Conservation (phyloP, 495 filamentous ascomycete genomes). For the Elasticomyces elasticus region DNA sequence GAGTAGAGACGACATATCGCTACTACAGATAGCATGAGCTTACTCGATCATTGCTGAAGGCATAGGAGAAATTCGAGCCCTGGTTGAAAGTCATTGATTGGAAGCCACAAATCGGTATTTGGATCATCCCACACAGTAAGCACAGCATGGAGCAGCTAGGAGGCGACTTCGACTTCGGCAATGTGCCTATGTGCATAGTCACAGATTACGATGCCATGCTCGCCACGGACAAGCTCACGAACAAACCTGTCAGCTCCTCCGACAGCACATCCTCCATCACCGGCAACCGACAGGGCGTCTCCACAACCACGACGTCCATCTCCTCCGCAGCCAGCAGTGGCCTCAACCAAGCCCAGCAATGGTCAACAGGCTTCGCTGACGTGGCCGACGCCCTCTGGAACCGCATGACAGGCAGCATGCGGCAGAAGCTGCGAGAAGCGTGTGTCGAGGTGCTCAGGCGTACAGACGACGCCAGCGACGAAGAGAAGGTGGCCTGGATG, state of each 20-base stretch:
- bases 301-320: neutral
- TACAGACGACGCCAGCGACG: constrained; percentile 8
- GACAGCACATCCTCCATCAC: neutral
- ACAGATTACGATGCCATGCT: constrained; percentile 9
- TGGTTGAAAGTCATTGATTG: no score
- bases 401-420: constrained; percentile 8
- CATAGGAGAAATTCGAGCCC: no score
- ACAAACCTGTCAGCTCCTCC: neutral
- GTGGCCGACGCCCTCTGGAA: constrained; percentile 10
- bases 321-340: neutral
- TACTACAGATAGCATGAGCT: no score
- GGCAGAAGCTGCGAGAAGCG: constrained; percentile 13
- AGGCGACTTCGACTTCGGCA: constrained; percentile 7
- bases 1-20: no score
- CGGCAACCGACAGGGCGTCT: no score
- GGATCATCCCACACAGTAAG: neutral
- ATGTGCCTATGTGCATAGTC: constrained; percentile 15
- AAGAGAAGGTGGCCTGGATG: neutral
- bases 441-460: constrained; percentile 17
- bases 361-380: constrained; percentile 7
- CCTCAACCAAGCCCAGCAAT: neutral
- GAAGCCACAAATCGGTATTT: no score
- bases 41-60: no score
- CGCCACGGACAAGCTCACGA: neutral
- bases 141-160: neutral